Base-by-base conservation (phyloP, 495 filamentous ascomycete species). In the Lasiosphaeris hirsuta region DNA sequence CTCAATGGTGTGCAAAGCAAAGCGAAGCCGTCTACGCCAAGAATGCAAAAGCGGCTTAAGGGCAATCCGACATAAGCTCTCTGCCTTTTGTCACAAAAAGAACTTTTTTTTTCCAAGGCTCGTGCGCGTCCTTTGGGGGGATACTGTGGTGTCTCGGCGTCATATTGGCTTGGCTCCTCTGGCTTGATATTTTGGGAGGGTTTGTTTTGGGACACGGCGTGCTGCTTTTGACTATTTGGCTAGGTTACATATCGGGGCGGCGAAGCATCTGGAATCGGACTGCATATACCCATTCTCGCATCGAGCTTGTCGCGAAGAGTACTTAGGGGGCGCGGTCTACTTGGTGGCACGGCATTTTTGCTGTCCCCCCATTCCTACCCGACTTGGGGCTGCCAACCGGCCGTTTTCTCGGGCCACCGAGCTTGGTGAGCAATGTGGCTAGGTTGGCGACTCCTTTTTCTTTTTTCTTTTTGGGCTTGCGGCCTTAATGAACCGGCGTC, bases 1-100 rank as follows among this genome's bases (percentile, higher is more conserved):
- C 67, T 77, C 37, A 80, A 80, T 59, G 76, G 77, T 3, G 69
- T 74, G 10, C 55, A 66, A 30, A 56, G 60, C 47, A 71, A 69
- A 57, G 69, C 67, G 14, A 79, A 79, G 49, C 76, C 74, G 2
- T 66, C 73, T 18, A 79, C 77, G 33, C 77, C 77, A 37, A 66
- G 77, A 46, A 67, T 80, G 65, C 63, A 61, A 43, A 80, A 80
- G 42, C 69, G 76, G n/a, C 44, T 68, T 13, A 80, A 80, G 63
- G 63, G 48, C 15, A 78, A 73, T 37, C 64, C 72, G 2, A 33
- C 68, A 52, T 72, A 45, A 57, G 43, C n/a, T 40, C n/a, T 40
- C 15, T 23, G 39, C 10, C 38, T 36, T 36, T 33, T 41, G 18
- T 34, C 37, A 34, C 33, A 18, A 40, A 30, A 37, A 11, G 39